These are phyloP conservation scores for Pinus taeda DNA, from an alignment of 75 land plant species.

Conservation along the genomic window DNA sequence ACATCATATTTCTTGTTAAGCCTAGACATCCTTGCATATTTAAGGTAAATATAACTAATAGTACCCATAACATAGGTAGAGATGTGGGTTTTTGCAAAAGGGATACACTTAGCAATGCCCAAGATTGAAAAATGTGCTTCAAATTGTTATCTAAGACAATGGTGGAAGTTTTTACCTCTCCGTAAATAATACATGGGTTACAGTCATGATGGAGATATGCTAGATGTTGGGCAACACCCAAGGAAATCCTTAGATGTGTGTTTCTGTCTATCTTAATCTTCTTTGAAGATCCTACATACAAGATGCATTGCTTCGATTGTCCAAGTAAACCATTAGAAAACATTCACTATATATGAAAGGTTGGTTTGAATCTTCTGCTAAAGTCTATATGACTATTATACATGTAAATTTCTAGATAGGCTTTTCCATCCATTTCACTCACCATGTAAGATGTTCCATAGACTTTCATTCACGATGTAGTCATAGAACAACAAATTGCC, in stretches of 20 bases:
- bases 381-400: too few relatives aligned
- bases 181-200: constrained; percentile 88
- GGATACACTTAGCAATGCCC: constrained; percentile 84
- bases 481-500: constrained; percentile 95
- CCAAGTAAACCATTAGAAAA: too few relatives aligned
- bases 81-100: constrained; percentile 64
- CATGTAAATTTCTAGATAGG: too few relatives aligned
- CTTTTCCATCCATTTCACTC: constrained; percentile 10
- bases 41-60: constrained; percentile 95
- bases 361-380: too few relatives aligned
- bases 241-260: constrained; percentile 74
- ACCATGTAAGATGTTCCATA: constrained; percentile 96
- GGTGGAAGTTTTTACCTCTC: constrained; percentile 95
- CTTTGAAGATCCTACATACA: too few relatives aligned
- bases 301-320: too few relatives aligned
- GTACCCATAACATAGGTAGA: constrained; percentile 95
- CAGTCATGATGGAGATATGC: constrained; percentile 97
- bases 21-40: constrained; percentile 91
- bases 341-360: too few relatives aligned
- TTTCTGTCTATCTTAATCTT: constrained; percentile 63
- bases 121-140: constrained; percentile 95
- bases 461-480: constrained; percentile 97
- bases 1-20: constrained; percentile 97
- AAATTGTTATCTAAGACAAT: constrained; percentile 82
- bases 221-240: constrained; percentile 89